Percentiles rank a stretch among this genome's conserved stretches.
Evolutionary conservation across 148 eudicot species (phyloP).

Genomic region (Nepenthes gracilis): DNA sequence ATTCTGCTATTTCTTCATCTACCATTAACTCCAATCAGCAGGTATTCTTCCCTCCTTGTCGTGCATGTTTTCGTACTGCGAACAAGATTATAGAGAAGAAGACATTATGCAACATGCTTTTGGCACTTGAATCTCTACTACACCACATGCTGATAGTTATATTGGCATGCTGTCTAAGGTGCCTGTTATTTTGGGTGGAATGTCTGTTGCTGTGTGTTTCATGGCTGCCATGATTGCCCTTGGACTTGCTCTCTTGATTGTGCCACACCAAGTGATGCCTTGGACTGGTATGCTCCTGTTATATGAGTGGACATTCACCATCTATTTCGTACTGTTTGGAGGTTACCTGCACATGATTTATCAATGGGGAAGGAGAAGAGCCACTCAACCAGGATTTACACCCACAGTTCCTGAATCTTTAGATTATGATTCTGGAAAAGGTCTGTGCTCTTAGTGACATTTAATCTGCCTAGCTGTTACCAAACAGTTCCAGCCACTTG

Average conservation of each 20-base stretch:
- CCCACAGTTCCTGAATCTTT: constrained; percentile 43
- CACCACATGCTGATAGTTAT: not conserved
- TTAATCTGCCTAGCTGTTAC: not conserved
- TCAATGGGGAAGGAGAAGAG: constrained; percentile 67
- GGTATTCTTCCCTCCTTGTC: constrained; percentile 22
- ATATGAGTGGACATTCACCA: constrained; percentile 87
- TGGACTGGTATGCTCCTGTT: constrained; percentile 89
- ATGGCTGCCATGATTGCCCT: constrained; percentile 55
- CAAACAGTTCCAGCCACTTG: constrained; percentile 6
- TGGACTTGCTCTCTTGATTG: constrained; percentile 47
- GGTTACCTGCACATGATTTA: constrained; percentile 50
- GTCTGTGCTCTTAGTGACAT: constrained; percentile 21
- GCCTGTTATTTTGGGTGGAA: constrained; percentile 70
- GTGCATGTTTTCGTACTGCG: not conserved
- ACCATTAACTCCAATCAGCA: constrained; percentile 51
- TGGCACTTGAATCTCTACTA: not conserved
- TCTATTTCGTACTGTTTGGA: constrained; percentile 70
- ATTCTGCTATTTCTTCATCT: constrained; percentile 50
- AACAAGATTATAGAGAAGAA: too few relatives aligned
- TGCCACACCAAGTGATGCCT: constrained; percentile 89
- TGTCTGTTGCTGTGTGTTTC: constrained; percentile 59
- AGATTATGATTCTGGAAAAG: constrained; percentile 70
- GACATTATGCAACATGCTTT: not conserved
- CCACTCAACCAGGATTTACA: constrained; percentile 32
- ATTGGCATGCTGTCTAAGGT: constrained; percentile 48